Percentiles rank a stretch among this genome's conserved stretches.
Conservation (phyloP, 352 stramenopile genomes). For the Globisporangium barbulae region DNA sequence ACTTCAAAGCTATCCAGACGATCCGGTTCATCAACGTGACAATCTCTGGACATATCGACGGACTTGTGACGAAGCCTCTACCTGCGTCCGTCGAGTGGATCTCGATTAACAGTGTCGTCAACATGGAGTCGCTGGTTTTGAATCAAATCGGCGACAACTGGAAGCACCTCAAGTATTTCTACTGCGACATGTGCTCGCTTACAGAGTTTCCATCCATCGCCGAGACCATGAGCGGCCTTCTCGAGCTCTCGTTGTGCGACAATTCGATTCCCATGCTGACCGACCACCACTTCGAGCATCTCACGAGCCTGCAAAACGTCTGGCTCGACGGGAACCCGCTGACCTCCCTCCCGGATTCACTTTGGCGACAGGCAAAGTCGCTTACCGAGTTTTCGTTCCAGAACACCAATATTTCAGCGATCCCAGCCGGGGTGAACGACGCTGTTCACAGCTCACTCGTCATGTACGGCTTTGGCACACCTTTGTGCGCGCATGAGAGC, state of each 20-base stretch:
- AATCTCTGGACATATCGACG: not conserved
- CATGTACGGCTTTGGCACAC: conserved; percentile 4
- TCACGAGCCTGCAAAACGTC: not conserved
- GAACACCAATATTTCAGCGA: conserved; percentile 2
- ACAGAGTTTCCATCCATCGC: not conserved
- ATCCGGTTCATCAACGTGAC: not conserved
- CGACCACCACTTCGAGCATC: not conserved
- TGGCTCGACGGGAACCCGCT: conserved; percentile 2
- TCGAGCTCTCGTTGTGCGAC: not conserved
- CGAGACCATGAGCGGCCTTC: not conserved
- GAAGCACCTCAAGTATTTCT: conserved; percentile 4
- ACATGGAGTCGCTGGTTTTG: not conserved
- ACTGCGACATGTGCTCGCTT: not conserved
- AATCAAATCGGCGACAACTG: not conserved
- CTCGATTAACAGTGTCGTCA: not conserved
- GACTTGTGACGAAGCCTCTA: not conserved
- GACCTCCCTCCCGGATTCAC: not conserved
- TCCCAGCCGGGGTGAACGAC: conserved; percentile 2
- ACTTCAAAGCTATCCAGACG: not conserved
- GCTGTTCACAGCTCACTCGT: not conserved
- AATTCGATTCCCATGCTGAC: not conserved
- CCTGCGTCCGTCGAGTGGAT: not conserved
- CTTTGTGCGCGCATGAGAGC: not conserved
- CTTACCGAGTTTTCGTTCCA: conserved; percentile 2
- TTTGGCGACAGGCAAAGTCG: not conserved